Conservation (phyloP, 768 basidiomycete species). For the Hebeloma cylindrosporum region DNA sequence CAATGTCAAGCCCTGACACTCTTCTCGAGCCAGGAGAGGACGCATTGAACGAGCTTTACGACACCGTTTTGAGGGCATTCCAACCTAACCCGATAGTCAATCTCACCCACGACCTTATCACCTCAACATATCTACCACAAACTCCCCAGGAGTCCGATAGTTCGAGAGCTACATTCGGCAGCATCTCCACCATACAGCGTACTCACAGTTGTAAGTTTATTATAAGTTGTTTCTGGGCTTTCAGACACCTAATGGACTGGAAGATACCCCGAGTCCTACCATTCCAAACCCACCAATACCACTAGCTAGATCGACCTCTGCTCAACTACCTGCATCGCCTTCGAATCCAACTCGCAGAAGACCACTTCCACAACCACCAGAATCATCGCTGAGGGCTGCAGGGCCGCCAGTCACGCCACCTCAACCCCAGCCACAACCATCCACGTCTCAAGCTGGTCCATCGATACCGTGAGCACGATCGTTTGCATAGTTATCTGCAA, state of each 20-base stretch:
- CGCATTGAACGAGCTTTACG: conserved; percentile 22
- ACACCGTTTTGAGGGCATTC: conserved; percentile 20
- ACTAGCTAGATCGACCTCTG: conserved; percentile 1
- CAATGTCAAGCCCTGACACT: conserved; percentile 13
- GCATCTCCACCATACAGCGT: conserved; percentile 3
- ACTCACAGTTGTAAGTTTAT: conserved; percentile 13
- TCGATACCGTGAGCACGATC: conserved; percentile 14
- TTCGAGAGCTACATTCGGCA: conserved; percentile 6
- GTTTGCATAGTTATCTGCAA: not conserved
- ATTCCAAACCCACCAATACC: conserved; percentile 6
- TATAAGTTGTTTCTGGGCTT: not conserved
- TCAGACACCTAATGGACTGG: not conserved
- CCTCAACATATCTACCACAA: conserved; percentile 7
- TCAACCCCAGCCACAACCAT: not conserved
- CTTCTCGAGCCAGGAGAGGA: conserved; percentile 17
- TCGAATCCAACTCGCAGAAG: conserved; percentile 11
- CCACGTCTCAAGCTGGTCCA: conserved; percentile 7
- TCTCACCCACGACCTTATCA: too few species aligned
- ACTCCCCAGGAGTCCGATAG: conserved; percentile 12
- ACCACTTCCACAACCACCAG: conserved; percentile 20
- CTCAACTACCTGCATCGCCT: conserved; percentile 1
- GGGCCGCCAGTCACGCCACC: not conserved
- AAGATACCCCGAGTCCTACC: conserved; percentile 15
- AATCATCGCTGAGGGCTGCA: conserved; percentile 4
- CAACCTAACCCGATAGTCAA: conserved; percentile 6